Evolutionary conservation across 805 yeast species (phyloP), one percentile per base, ranked within the genome.

Genomic region (Ogataea pignaliae): DNA sequence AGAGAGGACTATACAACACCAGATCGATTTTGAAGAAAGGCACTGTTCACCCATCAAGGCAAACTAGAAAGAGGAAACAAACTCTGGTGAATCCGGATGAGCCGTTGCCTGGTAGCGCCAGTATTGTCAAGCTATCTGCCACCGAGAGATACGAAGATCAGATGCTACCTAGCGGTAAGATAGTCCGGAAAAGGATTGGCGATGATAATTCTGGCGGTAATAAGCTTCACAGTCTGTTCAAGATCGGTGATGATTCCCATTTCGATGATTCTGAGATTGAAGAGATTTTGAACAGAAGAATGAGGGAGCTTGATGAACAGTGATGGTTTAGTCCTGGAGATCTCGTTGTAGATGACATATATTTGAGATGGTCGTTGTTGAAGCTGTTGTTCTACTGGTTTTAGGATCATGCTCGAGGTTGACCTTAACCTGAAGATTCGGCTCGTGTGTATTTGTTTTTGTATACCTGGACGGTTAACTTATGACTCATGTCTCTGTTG

Each of bases 151-250:
- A 69, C 52, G 75, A 69, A 9, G 72, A 70, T 36, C 91, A 83
- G 51, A 65, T 81, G 37, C 69, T 86, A 45, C 95, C 95, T 1
- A 82, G 90, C 59, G 95, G 95, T 32, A 78, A 82, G 49, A 64
- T 79, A 13, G 69, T 85, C 17, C 75, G 72, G 66, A 54, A 66
- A 14, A 47, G 59, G 39, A 33, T 43, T 10, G 64, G 57, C 15
- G 47, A 59, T 5, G 47, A 53, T 10, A 50, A 64, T 44, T 29
- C 35, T 11, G 60, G 53, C 10, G 43, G 57, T 3, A 42, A 54
- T 2, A 54, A 63, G 42, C 34, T 72, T 1, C 67, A 67, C 3
- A 73, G 69, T 43, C 68, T 69, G 45, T 57, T 70, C 42, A 65
- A 59, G 28, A 48, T 53, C 21, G 53, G 51, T 3, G 48, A 53